Evolutionary conservation across 192 early-diverging fungal species (phyloP), one percentile per base, ranked within the genome.

Genomic region (Coemansia sp.): DNA sequence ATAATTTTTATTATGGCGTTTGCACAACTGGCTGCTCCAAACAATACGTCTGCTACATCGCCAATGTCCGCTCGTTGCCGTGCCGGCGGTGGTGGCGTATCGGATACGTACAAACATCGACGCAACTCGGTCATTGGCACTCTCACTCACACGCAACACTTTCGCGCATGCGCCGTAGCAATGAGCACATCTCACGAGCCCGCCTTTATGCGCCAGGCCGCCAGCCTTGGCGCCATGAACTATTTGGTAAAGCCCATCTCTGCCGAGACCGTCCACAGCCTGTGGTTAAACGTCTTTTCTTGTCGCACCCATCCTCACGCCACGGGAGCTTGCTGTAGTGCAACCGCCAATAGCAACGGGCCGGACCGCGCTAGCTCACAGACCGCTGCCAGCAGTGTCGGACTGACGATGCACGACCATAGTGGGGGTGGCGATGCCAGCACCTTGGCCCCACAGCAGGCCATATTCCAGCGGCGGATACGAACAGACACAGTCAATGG

Each of bases 181-280:
- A 82, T 82, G 80, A 76, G 73, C 64, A 62, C 73, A 24, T 73
- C 70, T 22, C 67, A 67, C 35, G 74, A 82, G 43, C 68, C 80
- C 3, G 62, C 39, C 14, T 70, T 82, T 59, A 82, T 82, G 80
- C 70, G 80, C 35, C 75, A 76, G 46, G 71, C 65, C 1, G 63
- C 74, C n/a, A 54, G 63, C 58, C 27, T 74, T 17, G 80, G 80
- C n/a, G 80, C 80, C 21, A 70, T 77, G 71, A 73, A 68, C 46
- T 82, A 82, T 21, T 72, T 82, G 33, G 62, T 82, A 35, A 82
- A 82, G 64, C 80, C 80, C n/a, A 77, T 82, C 33, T 82, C 80
- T 1, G 75, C 72, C 1, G 68, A 82, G 50, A 76, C 74, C 1
- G 68, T 82, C 15, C 74, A 75, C 52, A 71, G 74, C 57, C 52